These are phyloP conservation scores for Apostasia ramifera DNA, from an alignment of 106 monocot species.

Conservation along the genomic window DNA sequence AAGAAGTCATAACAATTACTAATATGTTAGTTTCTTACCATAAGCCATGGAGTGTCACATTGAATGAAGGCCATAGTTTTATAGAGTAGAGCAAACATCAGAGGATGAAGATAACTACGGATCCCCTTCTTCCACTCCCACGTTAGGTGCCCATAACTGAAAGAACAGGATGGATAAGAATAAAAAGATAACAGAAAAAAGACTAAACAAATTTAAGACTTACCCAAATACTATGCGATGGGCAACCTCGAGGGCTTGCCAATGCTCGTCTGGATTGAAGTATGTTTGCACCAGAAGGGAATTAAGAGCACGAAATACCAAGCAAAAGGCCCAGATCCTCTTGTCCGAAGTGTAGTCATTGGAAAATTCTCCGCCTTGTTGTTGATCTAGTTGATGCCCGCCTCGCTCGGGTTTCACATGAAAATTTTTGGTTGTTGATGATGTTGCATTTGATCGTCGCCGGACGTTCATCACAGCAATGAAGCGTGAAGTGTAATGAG, in stretches of 20 bases:
- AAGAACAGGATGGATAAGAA: not conserved
- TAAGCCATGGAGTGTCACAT: constrained; percentile 67
- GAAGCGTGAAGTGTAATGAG: no score
- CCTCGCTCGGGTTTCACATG: no score
- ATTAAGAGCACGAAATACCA: constrained; percentile 53
- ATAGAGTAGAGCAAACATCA: constrained; percentile 67
- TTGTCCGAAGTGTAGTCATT: constrained; percentile 22
- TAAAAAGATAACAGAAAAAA: not conserved
- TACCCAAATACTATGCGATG: constrained; percentile 80
- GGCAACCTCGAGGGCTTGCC: constrained; percentile 93
- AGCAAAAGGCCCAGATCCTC: constrained; percentile 42
- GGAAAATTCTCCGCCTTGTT: not conserved
- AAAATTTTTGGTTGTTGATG: no score
- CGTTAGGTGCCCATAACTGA: constrained; percentile 85
- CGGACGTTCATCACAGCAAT: no score
- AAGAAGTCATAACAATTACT: no score
- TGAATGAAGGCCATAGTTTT: constrained; percentile 56
- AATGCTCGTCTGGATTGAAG: constrained; percentile 98
- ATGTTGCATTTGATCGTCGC: no score
- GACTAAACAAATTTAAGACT: not conserved
- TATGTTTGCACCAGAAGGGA: constrained; percentile 74
- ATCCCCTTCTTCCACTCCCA: constrained; percentile 94
- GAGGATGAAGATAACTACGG: constrained; percentile 76
- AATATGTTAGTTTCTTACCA: constrained; percentile 30
- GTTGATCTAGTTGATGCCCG: not conserved